These are phyloP conservation scores for Yarrowia deformans DNA, from an alignment of 805 yeast species.

Conservation along the genomic window DNA sequence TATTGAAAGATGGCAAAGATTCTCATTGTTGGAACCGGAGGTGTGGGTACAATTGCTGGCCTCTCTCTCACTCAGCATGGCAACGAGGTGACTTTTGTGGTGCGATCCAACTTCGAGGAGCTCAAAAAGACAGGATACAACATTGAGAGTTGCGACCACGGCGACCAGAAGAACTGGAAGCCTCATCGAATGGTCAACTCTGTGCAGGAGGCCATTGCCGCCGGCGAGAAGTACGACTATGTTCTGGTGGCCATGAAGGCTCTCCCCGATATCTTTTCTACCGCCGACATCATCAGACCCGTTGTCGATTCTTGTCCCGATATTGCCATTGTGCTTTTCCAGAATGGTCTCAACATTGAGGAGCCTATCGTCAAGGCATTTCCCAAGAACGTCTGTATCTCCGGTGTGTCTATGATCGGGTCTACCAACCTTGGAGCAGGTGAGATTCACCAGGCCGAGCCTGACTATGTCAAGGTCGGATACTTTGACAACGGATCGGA, in stretches of 20 bases:
- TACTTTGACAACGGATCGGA: constrained; percentile 56
- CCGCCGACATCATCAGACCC: constrained; percentile 60
- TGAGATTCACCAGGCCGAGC: constrained; percentile 58
- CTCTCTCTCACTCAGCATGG: constrained; percentile 62
- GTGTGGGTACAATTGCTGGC: constrained; percentile 83
- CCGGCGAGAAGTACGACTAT: constrained; percentile 59
- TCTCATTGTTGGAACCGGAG: constrained; percentile 80
- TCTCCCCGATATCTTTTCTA: constrained; percentile 65
- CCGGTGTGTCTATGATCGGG: constrained; percentile 71
- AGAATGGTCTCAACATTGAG: constrained; percentile 72
- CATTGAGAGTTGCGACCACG: constrained; percentile 69
- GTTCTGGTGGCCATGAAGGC: constrained; percentile 68
- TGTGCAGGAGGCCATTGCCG: constrained; percentile 57
- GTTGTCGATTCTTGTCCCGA: constrained; percentile 56
- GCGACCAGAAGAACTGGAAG: constrained; percentile 60
- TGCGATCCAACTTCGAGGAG: constrained; percentile 68
- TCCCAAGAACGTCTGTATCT: constrained; percentile 60
- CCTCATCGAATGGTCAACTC: constrained; percentile 55
- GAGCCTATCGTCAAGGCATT: constrained; percentile 60
- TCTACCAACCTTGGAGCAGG: constrained; percentile 61
- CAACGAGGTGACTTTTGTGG: constrained; percentile 63
- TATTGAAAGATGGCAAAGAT: constrained; percentile 50
- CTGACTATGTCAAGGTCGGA: constrained; percentile 61
- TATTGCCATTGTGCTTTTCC: constrained; percentile 64
- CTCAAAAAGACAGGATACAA: constrained; percentile 63